phyloP scores from a whole-genome alignment of 1,284 basidiomycete genomes.

The Puccinia polysora region DNA sequence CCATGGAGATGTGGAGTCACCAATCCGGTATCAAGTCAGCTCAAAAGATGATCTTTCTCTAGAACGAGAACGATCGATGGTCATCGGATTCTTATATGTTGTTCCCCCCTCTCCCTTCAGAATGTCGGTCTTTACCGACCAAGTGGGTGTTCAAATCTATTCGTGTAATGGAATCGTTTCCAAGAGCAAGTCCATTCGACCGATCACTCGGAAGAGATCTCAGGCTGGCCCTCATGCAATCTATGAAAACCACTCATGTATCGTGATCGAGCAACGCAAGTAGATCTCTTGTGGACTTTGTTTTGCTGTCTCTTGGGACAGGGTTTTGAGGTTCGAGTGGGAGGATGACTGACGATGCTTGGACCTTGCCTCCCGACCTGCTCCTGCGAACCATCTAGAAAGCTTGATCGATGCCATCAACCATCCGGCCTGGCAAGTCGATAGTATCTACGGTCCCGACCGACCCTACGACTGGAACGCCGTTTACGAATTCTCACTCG shows the following conservation, averaged over 20 bases:
- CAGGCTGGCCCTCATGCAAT: slow-evolving; percentile 56
- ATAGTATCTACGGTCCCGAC: slow-evolving; percentile 57
- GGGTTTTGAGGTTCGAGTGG: background rate
- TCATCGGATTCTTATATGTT: background rate
- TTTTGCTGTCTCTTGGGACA: background rate
- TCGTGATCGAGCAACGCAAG: slow-evolving; percentile 57
- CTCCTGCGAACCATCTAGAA: slow-evolving; percentile 48
- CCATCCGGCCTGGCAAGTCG: slow-evolving; percentile 56
- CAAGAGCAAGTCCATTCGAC: slow-evolving; percentile 49
- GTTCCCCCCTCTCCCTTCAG: slow-evolving; percentile 53
- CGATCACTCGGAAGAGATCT: slow-evolving; percentile 56
- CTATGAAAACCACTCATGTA: slow-evolving; percentile 57
- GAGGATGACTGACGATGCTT: background rate
- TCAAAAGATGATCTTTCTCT: background rate
- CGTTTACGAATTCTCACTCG: slow-evolving; percentile 55
- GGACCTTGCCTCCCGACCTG: background rate
- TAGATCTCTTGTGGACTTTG: background rate
- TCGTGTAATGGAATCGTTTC: slow-evolving; percentile 57
- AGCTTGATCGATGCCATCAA: slow-evolving; percentile 59
- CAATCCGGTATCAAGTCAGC: slow-evolving; percentile 58
- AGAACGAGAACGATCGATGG: background rate
- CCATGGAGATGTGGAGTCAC: slow-evolving; percentile 53
- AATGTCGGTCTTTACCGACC: slow-evolving; percentile 59
- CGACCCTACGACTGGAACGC: slow-evolving; percentile 56
- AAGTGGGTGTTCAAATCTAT: slow-evolving; percentile 58